A percentile compares a stretch with the other conserved stretches of the same genome.
Conservation (phyloP, 2,329 filamentous ascomycete genomes). For the Cytospora chrysosperma region DNA sequence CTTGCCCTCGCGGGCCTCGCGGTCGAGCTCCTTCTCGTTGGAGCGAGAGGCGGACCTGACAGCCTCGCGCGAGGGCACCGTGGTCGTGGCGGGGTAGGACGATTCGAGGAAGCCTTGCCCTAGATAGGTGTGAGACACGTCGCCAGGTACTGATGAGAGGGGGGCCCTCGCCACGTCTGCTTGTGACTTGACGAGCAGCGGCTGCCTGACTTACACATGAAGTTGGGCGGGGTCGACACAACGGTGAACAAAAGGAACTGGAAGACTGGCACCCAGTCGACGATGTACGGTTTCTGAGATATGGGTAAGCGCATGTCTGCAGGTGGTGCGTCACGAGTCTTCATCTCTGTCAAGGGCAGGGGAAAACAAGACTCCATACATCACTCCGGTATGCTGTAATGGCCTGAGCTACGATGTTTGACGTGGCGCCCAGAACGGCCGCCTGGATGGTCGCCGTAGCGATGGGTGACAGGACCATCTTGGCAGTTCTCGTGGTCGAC, state of each 20-base stretch:
- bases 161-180: not conserved
- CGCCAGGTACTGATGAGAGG: not conserved
- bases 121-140: slow-evolving; percentile 24
- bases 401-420: slow-evolving; percentile 71
- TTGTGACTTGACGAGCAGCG: not conserved
- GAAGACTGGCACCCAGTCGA: slow-evolving; percentile 68
- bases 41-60: slow-evolving; percentile 39
- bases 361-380: slow-evolving; percentile 43
- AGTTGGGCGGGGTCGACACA: slow-evolving; percentile 77
- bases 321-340: not conserved
- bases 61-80: slow-evolving; percentile 40
- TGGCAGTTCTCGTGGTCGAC: not conserved
- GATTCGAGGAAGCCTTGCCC: slow-evolving; percentile 76
- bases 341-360: not conserved
- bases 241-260: slow-evolving; percentile 76
- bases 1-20: slow-evolving; percentile 36
- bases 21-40: slow-evolving; percentile 50
- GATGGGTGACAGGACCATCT: slow-evolving; percentile 49
- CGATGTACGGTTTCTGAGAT: slow-evolving; percentile 53
- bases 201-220: slow-evolving; percentile 60
- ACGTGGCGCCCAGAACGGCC: slow-evolving; percentile 61
- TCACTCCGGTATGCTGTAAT: slow-evolving; percentile 61
- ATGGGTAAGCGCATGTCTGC: slow-evolving; percentile 1
- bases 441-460: slow-evolving; percentile 64
- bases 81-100: slow-evolving; percentile 65